Evolutionary conservation across 768 basidiomycete genomes (phyloP), one percentile per base, ranked within the genome.

Genomic region (Lactarius sp.): DNA sequence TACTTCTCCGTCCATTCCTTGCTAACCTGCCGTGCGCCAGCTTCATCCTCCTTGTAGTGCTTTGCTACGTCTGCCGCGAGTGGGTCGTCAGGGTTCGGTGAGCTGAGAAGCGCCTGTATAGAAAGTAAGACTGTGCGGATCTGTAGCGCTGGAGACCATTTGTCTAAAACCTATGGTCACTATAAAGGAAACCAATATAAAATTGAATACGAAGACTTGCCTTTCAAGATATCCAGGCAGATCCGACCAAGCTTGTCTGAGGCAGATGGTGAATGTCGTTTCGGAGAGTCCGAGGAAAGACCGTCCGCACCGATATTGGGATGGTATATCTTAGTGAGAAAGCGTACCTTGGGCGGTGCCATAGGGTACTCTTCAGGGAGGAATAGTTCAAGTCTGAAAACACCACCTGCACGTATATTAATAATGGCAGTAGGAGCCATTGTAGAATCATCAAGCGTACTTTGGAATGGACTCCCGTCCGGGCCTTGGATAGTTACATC

Each of bases 351-450:
- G 27, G 97, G 97, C 0, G 97, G 96, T 55, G 90, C 91, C 97
- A 99, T 99, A 1, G 97, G 97, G 77, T 99, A 99, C 75, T 98
- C 97, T 76, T 98, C 97, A 4, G 97, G 97, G 33, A 99, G 80
- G 79, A 98, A 99, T 50, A 99, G 80, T 76, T 99, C 97, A n/a
- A 98, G 82, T 70, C 87, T 90, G 79, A 98, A 98, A 20, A 90
- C 80, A 22, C 96, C 97, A 70, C 88, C 95, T 97, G 63, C 55
- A 31, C 51, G 39, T 7, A 52, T 50, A 27, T 27, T 27, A 27
- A 27, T 36, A 66, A 49, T 52, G 52, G 16, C 13, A 27, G 8
- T 49, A 16, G 13, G 42, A 47, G 12, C 27, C 41, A 41, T 3
- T 18, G 20, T 14, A 31, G 31, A 37, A 54, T 18, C 13, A 44